A percentile compares a stretch with the other conserved stretches of the same genome.
These are phyloP conservation scores for Pythium myriotylum DNA, from an alignment of 352 stramenopile species.

Conservation along the genomic window DNA sequence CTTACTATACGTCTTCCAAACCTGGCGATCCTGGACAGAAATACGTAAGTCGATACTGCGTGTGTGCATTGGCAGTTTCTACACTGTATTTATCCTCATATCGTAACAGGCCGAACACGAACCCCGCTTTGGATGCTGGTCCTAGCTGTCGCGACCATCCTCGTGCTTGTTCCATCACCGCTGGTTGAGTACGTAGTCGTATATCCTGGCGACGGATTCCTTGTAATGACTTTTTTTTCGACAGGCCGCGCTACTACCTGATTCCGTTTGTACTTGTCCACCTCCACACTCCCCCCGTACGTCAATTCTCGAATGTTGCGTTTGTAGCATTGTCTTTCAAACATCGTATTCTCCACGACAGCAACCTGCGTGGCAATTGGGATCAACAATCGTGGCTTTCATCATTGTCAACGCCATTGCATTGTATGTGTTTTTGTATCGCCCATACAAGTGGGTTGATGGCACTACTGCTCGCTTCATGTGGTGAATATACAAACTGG, in stretches of 20 bases:
- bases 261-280: slow-evolving; percentile 81
- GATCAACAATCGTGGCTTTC: slow-evolving; percentile 46
- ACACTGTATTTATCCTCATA: background rate
- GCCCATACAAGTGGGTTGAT: slow-evolving; percentile 78
- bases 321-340: no score
- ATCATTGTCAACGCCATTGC: slow-evolving; percentile 64
- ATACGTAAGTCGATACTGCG: slow-evolving; percentile 47
- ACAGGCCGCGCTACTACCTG: slow-evolving; percentile 81
- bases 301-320: slow-evolving; percentile 10
- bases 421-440: slow-evolving; percentile 73
- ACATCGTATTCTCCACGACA: slow-evolving; percentile 22
- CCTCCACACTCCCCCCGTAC: slow-evolving; percentile 70
- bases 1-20: slow-evolving; percentile 62
- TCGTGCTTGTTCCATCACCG: slow-evolving; percentile 86
- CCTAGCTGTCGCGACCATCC: slow-evolving; percentile 63
- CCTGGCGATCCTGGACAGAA: slow-evolving; percentile 67
- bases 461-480: slow-evolving; percentile 83
- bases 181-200: slow-evolving; percentile 81
- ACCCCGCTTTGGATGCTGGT: slow-evolving; percentile 81
- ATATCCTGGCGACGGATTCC: background rate
- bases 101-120: slow-evolving; percentile 41
- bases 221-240: background rate
- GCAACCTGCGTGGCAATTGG: slow-evolving; percentile 56
- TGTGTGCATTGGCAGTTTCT: background rate
- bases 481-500: slow-evolving; percentile 48